phyloP scores from a whole-genome alignment of 163 green algal species.

The Scenedesmus sp. region DNA sequence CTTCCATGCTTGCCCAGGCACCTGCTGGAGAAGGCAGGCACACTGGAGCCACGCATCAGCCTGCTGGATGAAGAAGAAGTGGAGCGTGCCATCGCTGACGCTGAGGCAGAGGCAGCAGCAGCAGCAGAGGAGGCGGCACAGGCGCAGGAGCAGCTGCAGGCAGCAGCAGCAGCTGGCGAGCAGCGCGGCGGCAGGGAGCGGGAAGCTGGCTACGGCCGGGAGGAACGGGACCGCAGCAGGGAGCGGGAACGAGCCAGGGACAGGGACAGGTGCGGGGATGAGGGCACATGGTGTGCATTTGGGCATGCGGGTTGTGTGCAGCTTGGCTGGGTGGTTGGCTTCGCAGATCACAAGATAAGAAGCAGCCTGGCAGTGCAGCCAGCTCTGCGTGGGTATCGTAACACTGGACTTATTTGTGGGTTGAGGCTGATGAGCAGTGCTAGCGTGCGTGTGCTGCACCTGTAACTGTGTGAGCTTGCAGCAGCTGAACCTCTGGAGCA shows the following conservation, averaged over 20 bases:
- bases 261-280: conserved; percentile 38
- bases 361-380: too few relatives aligned
- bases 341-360: too few relatives aligned
- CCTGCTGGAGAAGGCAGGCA: conserved; percentile 78
- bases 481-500: too few relatives aligned
- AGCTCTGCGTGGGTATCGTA: too few relatives aligned
- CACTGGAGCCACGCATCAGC: conserved; percentile 87
- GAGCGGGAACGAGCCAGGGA: conserved; percentile 58
- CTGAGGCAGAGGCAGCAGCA: conserved; percentile 58
- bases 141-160: conserved; percentile 56
- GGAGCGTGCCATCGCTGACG: conserved; percentile 79
- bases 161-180: conserved; percentile 53
- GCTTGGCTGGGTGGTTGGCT: not conserved
- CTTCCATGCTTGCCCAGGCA: conserved; percentile 54
- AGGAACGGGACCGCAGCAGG: conserved; percentile 49
- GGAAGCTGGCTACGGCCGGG: conserved; percentile 50
- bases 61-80: conserved; percentile 95
- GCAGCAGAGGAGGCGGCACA: conserved; percentile 69
- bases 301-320: not conserved
- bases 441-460: too few relatives aligned
- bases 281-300: not conserved
- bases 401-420: too few relatives aligned
- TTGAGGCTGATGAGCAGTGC: too few relatives aligned
- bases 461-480: too few relatives aligned
- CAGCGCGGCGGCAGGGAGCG: conserved; percentile 44